Evolutionary conservation across 2,329 filamentous ascomycete genomes (phyloP).

Genomic region (Stemphylium vesicarium): DNA sequence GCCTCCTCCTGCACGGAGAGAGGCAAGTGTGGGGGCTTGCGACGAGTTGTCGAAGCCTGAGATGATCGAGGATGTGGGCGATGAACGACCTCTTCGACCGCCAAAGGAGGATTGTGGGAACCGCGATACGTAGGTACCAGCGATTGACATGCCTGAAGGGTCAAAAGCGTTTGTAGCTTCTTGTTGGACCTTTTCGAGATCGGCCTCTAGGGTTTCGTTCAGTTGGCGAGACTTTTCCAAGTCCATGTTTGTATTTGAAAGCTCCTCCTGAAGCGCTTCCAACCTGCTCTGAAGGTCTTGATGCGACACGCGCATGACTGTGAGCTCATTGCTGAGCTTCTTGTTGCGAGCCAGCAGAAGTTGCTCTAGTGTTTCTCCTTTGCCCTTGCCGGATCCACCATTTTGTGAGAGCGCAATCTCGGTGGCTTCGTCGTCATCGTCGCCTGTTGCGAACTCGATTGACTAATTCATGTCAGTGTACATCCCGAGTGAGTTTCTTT

Average conservation of each 20-base stretch:
- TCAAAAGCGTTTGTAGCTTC: constrained; percentile 85
- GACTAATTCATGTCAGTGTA: constrained; percentile 58
- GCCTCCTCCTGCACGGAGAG: constrained; percentile 60
- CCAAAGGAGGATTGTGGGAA: constrained; percentile 69
- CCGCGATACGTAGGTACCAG: constrained; percentile 85
- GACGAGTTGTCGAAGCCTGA: constrained; percentile 77
- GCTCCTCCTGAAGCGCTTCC: constrained; percentile 79
- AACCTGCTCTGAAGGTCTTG: constrained; percentile 86
- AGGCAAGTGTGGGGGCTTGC: constrained; percentile 57
- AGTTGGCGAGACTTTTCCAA: constrained; percentile 84
- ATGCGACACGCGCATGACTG: constrained; percentile 89
- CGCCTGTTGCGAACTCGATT: constrained; percentile 92
- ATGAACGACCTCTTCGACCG: constrained; percentile 70
- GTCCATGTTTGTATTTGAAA: constrained; percentile 82
- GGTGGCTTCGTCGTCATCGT: constrained; percentile 63
- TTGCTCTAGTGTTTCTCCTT: constrained; percentile 86
- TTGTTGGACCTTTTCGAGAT: constrained; percentile 85
- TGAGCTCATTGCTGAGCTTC: constrained; percentile 92
- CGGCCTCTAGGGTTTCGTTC: constrained; percentile 88
- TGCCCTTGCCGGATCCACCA: constrained; percentile 61
- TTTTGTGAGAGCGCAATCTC: constrained; percentile 51
- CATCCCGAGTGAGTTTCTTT: neutral
- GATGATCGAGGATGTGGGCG: constrained; percentile 96
- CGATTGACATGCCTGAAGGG: constrained; percentile 84
- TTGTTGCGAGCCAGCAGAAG: constrained; percentile 92